Percentiles rank a stretch among this genome's conserved stretches.
Conservation (phyloP, 257 asterid species). For the Nicotiana attenuata region DNA sequence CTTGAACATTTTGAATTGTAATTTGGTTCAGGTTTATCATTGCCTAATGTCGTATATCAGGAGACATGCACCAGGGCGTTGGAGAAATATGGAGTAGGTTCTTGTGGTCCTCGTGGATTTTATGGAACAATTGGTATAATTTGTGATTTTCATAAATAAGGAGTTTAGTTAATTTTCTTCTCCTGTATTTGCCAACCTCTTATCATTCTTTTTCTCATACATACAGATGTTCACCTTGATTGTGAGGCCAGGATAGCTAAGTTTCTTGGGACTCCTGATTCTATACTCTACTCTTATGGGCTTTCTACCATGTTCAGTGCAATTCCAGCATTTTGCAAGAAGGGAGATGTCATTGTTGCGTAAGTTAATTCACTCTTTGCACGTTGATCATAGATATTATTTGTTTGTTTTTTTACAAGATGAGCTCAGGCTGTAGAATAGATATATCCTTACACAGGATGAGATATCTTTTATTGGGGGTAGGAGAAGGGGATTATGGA, state of each 20-base stretch:
- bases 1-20: conserved; percentile 12
- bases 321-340: conserved; percentile 95
- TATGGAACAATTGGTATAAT: conserved; percentile 94
- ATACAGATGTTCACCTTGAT: conserved; percentile 97
- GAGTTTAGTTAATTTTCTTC: not conserved
- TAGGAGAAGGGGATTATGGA: not conserved
- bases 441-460: not conserved
- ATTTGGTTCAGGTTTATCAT: not conserved
- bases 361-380: conserved; percentile 35
- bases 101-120: conserved; percentile 99
- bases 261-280: conserved; percentile 90
- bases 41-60: conserved; percentile 34
- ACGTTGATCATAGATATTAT: not conserved
- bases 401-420: not conserved
- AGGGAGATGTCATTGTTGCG: conserved; percentile 90
- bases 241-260: conserved; percentile 91
- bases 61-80: conserved; percentile 82
- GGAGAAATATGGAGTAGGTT: conserved; percentile 99
- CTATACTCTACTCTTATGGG: conserved; percentile 87
- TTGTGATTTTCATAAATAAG: not conserved
- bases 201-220: conserved; percentile 20
- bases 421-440: not conserved
- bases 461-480: not conserved
- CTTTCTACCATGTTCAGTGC: conserved; percentile 97
- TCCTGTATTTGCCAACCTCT: not conserved